Evolutionary conservation across 192 early-diverging fungal species (phyloP).

Genomic region (Dispira parvispora): DNA sequence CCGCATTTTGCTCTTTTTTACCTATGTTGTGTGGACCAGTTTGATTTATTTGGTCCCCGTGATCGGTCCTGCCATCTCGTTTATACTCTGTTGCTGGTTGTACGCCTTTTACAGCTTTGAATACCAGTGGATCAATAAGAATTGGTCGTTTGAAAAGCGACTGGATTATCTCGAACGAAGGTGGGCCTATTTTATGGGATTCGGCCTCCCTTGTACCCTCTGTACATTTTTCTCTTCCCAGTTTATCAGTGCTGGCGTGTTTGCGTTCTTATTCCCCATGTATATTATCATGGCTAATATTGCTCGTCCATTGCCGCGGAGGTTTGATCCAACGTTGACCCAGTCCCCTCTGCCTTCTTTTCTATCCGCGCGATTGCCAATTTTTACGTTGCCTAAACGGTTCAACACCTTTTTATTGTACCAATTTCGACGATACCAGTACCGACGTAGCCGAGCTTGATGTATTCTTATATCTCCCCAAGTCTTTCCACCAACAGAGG

Average conservation of each 20-base stretch:
- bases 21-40: conserved; percentile 19
- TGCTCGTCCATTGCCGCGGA: conserved; percentile 22
- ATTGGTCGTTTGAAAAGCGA: conserved; percentile 32
- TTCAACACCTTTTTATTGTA: conserved; percentile 1
- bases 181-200: conserved; percentile 45
- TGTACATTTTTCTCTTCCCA: conserved; percentile 30
- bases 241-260: conserved; percentile 27
- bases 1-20: conserved; percentile 27
- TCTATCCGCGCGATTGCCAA: conserved; percentile 19
- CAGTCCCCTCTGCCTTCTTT: conserved; percentile 2
- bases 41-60: conserved; percentile 22
- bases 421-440: conserved; percentile 10
- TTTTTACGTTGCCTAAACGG: conserved; percentile 15
- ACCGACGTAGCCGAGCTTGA: conserved; percentile 11
- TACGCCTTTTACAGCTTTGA: conserved; percentile 35
- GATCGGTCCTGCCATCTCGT: conserved; percentile 23
- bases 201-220: conserved; percentile 29
- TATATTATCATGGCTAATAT: conserved; percentile 39
- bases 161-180: conserved; percentile 35
- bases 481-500: too few relatives aligned
- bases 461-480: too few relatives aligned
- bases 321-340: neutral
- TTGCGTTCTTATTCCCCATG: conserved; percentile 31
- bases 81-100: conserved; percentile 27
- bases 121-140: conserved; percentile 31